A percentile compares a stretch with the other conserved stretches of the same genome.
Conservation (phyloP, 305 asterid species). For the Fraxinus paxiana region DNA sequence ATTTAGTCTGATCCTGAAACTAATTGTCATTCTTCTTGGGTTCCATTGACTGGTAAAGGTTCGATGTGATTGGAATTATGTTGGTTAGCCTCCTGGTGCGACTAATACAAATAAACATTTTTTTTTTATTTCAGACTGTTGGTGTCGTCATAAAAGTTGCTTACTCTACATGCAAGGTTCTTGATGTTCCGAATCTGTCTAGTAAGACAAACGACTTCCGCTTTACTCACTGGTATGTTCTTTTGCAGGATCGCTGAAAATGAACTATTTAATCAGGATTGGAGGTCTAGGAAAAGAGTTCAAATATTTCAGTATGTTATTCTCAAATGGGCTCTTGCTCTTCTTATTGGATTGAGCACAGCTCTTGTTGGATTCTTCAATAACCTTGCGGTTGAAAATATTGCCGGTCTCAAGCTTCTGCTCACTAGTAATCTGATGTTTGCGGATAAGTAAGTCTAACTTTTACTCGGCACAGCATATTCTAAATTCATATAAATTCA, state of each 20-base stretch:
- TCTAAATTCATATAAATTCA: neutral
- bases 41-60: neutral
- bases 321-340: slow-evolving; percentile 89
- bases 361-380: slow-evolving; percentile 81
- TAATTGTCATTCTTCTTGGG: neutral
- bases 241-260: slow-evolving; percentile 76
- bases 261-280: slow-evolving; percentile 85
- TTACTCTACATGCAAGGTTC: neutral
- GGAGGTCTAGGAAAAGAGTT: slow-evolving; percentile 81
- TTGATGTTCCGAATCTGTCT: neutral
- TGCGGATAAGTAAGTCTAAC: slow-evolving; percentile 48
- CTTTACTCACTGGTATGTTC: neutral
- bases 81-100: neutral
- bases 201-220: neutral
- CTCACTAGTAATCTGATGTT: slow-evolving; percentile 65
- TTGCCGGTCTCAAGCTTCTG: slow-evolving; percentile 83
- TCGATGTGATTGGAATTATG: neutral
- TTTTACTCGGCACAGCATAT: neutral
- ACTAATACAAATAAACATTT: neutral
- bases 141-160: neutral
- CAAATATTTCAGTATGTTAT: slow-evolving; percentile 75
- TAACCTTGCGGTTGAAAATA: slow-evolving; percentile 85
- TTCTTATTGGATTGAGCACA: slow-evolving; percentile 75
- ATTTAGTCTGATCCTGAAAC: neutral
- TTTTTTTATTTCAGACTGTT: neutral